Conservation (phyloP, 371 early-diverging fungal species). For the Massospora cicadina region DNA sequence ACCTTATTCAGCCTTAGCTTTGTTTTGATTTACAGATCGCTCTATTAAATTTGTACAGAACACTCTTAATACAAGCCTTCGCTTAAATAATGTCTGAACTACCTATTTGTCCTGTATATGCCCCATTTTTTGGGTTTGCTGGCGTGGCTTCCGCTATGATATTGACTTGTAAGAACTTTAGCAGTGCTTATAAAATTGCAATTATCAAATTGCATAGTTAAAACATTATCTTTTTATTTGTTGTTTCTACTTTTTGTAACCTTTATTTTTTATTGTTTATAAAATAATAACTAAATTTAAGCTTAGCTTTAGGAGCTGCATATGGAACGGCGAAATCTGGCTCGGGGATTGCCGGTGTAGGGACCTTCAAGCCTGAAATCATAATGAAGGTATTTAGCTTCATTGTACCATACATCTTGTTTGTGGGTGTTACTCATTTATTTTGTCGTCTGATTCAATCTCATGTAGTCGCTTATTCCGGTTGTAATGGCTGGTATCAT, state of each 20-base stretch:
- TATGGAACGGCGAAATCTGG: constrained; percentile 97
- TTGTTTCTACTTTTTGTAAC: background rate
- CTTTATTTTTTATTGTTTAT: background rate
- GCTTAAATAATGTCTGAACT: background rate
- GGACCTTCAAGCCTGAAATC: constrained; percentile 85
- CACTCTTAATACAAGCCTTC: too few relatives aligned
- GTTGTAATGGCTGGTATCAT: constrained; percentile 98
- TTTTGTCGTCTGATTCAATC: background rate
- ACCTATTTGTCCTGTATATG: constrained; percentile 25
- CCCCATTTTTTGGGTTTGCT: constrained; percentile 51
- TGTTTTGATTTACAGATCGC: too few relatives aligned
- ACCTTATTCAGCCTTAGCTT: too few relatives aligned
- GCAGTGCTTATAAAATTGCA: too few relatives aligned
- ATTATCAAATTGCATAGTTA: background rate
- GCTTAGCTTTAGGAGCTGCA: constrained; percentile 73
- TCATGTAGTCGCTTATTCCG: constrained; percentile 52
- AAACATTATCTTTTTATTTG: background rate
- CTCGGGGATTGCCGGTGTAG: constrained; percentile 86
- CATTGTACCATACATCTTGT: background rate
- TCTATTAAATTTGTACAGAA: too few relatives aligned
- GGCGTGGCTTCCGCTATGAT: constrained; percentile 44
- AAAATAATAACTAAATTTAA: background rate
- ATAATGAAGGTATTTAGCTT: constrained; percentile 54
- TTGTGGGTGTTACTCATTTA: background rate
- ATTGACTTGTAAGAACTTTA: constrained; percentile 33